phyloP scores from a whole-genome alignment of 1,284 basidiomycete species.

The Xerocomus minutiporus region DNA sequence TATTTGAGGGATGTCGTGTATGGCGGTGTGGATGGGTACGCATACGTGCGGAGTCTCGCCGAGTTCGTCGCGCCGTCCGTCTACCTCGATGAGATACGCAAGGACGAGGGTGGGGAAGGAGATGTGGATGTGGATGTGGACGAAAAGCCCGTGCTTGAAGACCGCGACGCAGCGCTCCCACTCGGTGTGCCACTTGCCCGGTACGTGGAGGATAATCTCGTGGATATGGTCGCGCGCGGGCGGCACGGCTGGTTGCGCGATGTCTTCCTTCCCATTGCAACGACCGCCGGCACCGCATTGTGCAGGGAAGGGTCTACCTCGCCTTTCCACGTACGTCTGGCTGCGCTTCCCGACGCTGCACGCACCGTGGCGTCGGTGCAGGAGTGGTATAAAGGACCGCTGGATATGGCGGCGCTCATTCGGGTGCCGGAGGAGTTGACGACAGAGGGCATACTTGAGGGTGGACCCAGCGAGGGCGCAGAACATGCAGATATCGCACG shows the following conservation, averaged over 20 bases:
- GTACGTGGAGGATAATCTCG: constrained; percentile 55
- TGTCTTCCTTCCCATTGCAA: constrained; percentile 8
- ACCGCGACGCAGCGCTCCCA: constrained; percentile 6
- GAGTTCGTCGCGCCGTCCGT: constrained; percentile 48
- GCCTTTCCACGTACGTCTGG: constrained; percentile 9
- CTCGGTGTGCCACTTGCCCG: constrained; percentile 48
- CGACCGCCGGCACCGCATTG: neutral
- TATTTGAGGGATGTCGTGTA: constrained; percentile 69
- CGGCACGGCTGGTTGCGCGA: constrained; percentile 40
- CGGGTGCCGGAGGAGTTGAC: constrained; percentile 59
- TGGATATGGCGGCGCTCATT: constrained; percentile 68
- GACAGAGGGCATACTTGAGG: constrained; percentile 44
- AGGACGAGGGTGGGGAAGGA: neutral
- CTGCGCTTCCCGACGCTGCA: constrained; percentile 33
- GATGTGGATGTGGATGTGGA: neutral
- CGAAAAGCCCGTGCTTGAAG: neutral
- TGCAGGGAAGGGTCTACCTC: neutral
- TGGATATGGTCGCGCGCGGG: constrained; percentile 61
- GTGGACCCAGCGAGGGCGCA: constrained; percentile 2
- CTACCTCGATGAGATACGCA: constrained; percentile 4
- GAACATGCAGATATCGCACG: constrained; percentile 32
- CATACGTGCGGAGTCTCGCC: constrained; percentile 69
- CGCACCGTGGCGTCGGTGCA: constrained; percentile 42
- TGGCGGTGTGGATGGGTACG: constrained; percentile 67
- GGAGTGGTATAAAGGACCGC: constrained; percentile 43